Base-by-base conservation (phyloP, 2,329 filamentous ascomycete species). In the Arthrinium puccinioides region DNA sequence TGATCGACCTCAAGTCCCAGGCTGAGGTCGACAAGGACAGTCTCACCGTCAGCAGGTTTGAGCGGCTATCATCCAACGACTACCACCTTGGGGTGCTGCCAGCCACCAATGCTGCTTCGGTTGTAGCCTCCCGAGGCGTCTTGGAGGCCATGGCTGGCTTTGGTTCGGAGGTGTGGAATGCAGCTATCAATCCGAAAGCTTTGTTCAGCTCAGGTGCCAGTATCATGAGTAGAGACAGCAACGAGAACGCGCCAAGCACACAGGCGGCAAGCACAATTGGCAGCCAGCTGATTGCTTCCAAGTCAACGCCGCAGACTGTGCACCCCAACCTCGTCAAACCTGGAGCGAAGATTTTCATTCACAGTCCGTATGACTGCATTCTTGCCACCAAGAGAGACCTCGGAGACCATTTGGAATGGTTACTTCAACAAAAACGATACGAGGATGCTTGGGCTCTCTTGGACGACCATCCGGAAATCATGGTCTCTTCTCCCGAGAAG, bases 301-400 rank as follows among this genome's bases (percentile, higher is more conserved):
- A 49, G 27, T 39, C 52, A 6, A 41, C 45, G 4, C 44, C 53
- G 4, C 57, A 59, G 25, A 59, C 64, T 10, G 63, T 71, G 2
- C 71, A 82, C 54, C 61, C 74, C 38, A 69, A 68, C 49, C 57
- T 84, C 45, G 51, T 70, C 47, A 72, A 78, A 51, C 67, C 67
- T 35, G 72, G 75, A 2, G 59, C 72, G 49, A 58, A 97, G 53
- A 84, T 98, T 13, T 96, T 96, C 56, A 87, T 98, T 27, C 88
- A 95, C 52, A 96, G 88, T 50, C 92, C 92, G 0, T 98, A 94
- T 54, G 92, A 98, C 60, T 97, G 89, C 51, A 83, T 97, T n/a
- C 67, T 96, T 38, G 87, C 87, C 1, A 87, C 92, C 3, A 89
- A 89, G 55, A 74, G 92, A 48, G 89, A 95, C 52, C 69, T 94